Evolutionary conservation across 257 asterid genomes (phyloP).

Genomic region (Solanum bukasovii): DNA sequence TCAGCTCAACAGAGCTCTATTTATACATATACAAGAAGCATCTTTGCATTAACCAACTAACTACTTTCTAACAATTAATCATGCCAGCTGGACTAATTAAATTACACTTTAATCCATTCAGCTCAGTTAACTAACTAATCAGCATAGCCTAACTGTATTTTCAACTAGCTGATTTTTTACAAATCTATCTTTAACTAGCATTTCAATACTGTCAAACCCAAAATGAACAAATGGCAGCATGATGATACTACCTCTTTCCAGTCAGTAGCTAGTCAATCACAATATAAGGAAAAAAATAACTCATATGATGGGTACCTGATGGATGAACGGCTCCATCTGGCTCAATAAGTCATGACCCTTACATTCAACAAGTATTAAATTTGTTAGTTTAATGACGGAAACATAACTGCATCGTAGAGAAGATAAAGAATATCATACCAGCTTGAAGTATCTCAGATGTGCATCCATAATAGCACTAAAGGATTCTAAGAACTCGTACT

Average conservation of each 20-base stretch:
- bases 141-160: background rate
- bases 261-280: background rate
- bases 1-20: background rate
- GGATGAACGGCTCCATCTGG: conserved; percentile 89
- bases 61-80: background rate
- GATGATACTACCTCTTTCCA: background rate
- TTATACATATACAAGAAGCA: background rate
- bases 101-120: background rate
- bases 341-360: conserved; percentile 86
- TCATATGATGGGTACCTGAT: conserved; percentile 56
- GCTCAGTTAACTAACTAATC: background rate
- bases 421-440: conserved; percentile 39
- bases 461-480: conserved; percentile 99
- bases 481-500: conserved; percentile 87
- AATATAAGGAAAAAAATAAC: background rate
- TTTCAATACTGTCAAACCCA: background rate
- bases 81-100: background rate
- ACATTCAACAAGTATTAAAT: conserved; percentile 10
- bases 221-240: background rate
- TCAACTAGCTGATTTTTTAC: background rate
- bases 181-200: background rate
- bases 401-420: conserved; percentile 5
- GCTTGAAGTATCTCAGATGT: conserved; percentile 81
- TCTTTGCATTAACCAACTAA: background rate
- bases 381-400: conserved; percentile 10